Evolutionary conservation across 371 early-diverging fungal genomes (phyloP), one percentile per base, ranked within the genome.

Genomic region (Actinomortierella ambigua): DNA sequence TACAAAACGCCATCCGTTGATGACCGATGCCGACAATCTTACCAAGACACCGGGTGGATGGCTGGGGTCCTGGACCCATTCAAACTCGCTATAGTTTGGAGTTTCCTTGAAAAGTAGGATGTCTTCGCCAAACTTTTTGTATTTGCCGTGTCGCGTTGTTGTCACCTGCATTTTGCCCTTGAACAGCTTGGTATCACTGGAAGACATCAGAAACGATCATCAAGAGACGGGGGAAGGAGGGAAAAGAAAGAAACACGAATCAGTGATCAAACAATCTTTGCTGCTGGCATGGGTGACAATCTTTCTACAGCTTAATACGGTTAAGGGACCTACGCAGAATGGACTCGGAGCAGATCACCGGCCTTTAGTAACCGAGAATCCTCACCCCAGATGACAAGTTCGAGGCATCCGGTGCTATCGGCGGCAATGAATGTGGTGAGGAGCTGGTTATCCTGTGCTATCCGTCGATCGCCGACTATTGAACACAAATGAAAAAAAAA

Each of bases 11-110:
- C 11, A 34, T 34, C 34, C 34, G 11, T 34, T 34, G 34, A 6
- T 6, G 34, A 34, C 7, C 11, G 34, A 34, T 11, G 34, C 11
- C 34, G 34, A 34, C 34, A 34, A 4, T 34, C 34, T 34, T 34
- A 34, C 34, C 34, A 34, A 11, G 11, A 34, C 34, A 11, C 34
- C 34, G 11, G 34, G 34, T 1, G 50, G 43, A 29, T 50, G 50
- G 18, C 55, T 50, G 3, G 50, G 55, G 23, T 71, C 71, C 27
- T 50, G 56, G 2, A 50, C 41, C 71, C 71, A 71, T n/a, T 71
- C 62, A 44, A 53, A 43, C 47, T 71, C 71, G n/a, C 66, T 71
- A 62, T 59, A 65, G 28, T 71, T 65, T 4, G 71, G 71, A 9
- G 43, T 42, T 28, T 71, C 71, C 4, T 41, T 34, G 20, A 65